Evolutionary conservation across 2,329 filamentous ascomycete genomes (phyloP).

Genomic region (Diaporthe caulivora): DNA sequence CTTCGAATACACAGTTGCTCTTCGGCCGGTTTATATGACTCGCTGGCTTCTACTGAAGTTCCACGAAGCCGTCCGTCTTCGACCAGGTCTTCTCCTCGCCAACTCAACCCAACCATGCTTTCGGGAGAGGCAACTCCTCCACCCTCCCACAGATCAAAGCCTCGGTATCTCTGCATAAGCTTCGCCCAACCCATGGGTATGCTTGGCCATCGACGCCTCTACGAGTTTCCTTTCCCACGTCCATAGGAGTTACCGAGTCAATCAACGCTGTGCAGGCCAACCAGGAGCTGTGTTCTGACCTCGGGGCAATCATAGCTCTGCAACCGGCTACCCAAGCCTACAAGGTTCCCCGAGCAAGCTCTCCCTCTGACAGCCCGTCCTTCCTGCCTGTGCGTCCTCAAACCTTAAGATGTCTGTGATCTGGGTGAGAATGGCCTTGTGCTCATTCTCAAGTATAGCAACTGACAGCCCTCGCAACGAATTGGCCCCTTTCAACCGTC

Average conservation of each 20-base stretch:
- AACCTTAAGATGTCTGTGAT: neutral
- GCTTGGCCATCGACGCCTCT: neutral
- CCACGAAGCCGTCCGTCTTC: no score
- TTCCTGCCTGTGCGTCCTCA: neutral
- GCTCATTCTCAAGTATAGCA: neutral
- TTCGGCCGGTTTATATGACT: neutral
- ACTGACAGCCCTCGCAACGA: no score
- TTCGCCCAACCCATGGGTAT: neutral
- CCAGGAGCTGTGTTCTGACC: neutral
- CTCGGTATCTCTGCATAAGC: neutral
- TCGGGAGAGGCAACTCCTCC: neutral
- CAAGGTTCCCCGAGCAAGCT: neutral
- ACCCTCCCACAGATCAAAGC: neutral
- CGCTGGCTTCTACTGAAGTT: neutral
- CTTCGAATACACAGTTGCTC: no score
- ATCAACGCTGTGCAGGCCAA: neutral
- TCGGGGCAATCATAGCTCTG: no score
- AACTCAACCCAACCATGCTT: neutral
- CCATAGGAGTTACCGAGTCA: neutral
- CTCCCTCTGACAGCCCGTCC: neutral
- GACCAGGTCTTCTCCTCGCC: neutral
- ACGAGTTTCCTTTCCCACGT: neutral
- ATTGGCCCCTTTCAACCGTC: accelerated
- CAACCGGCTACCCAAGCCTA: neutral
- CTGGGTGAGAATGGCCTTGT: neutral